Conservation (phyloP, 768 basidiomycete species). For the Asterophora parasitica region DNA sequence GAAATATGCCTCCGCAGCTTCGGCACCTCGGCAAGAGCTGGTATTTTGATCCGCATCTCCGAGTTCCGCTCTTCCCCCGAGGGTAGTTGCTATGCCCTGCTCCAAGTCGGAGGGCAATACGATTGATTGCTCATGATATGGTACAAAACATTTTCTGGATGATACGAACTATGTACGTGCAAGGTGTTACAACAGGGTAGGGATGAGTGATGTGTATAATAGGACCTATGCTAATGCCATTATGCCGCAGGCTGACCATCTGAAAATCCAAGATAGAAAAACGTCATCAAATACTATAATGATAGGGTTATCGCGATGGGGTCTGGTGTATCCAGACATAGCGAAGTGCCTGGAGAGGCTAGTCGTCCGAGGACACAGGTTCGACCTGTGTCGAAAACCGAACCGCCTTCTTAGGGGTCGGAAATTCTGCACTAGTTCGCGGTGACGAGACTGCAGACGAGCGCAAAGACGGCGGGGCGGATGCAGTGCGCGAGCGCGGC, state of each 20-base stretch:
- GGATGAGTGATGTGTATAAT: constrained; percentile 7
- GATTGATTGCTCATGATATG: not conserved
- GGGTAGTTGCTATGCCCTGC: too few relatives aligned
- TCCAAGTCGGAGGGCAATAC: too few relatives aligned
- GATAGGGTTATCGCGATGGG: constrained; percentile 16
- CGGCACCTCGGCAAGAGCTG: too few relatives aligned
- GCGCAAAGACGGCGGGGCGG: constrained; percentile 30
- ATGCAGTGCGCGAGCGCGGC: constrained; percentile 36
- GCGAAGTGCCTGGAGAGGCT: too few relatives aligned
- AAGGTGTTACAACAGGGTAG: constrained; percentile 12
- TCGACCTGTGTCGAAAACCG: constrained; percentile 50
- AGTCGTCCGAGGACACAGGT: constrained; percentile 19
- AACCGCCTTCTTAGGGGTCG: constrained; percentile 51
- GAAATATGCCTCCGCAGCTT: too few relatives aligned
- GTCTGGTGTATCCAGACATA: not conserved
- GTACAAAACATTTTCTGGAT: constrained; percentile 2
- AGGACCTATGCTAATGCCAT: not conserved
- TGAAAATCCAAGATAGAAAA: not conserved
- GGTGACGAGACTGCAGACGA: constrained; percentile 33
- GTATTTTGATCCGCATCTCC: too few relatives aligned
- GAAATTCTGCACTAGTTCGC: constrained; percentile 31
- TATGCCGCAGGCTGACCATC: not conserved
- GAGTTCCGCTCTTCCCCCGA: too few relatives aligned
- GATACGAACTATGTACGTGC: constrained; percentile 3
- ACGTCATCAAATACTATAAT: constrained; percentile 13